Evolutionary conservation across 345 rosid genomes (phyloP).

Genomic region (Heritiera littoralis): DNA sequence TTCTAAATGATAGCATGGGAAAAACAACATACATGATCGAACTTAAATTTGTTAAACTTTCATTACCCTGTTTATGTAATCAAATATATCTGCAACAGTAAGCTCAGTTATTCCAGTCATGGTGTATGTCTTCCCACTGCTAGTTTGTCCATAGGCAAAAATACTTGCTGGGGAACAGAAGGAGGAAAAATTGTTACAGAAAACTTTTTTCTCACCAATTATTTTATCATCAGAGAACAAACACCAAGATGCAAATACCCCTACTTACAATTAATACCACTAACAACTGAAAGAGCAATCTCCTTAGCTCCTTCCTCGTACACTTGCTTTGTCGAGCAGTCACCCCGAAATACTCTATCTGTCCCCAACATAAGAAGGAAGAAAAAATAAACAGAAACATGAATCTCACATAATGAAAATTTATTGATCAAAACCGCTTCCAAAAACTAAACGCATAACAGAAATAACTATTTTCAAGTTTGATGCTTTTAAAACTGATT

Average conservation of each 20-base stretch:
- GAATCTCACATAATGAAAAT: background rate
- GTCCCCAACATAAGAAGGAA: slow-evolving; percentile 27
- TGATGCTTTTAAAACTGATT: slow-evolving; percentile 16
- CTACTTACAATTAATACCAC: slow-evolving; percentile 84
- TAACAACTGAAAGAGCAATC: slow-evolving; percentile 88
- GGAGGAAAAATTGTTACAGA: slow-evolving; percentile 6
- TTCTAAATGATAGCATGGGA: background rate
- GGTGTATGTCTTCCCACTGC: slow-evolving; percentile 99
- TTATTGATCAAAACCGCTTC: slow-evolving; percentile 10
- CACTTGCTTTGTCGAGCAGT: slow-evolving; percentile 71
- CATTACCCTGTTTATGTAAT: slow-evolving; percentile 69
- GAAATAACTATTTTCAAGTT: slow-evolving; percentile 10
- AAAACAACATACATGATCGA: slow-evolving; percentile 20
- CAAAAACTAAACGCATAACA: background rate
- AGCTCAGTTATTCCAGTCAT: slow-evolving; percentile 93
- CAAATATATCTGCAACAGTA: slow-evolving; percentile 87
- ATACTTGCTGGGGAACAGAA: slow-evolving; percentile 66
- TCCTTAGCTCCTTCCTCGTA: slow-evolving; percentile 82
- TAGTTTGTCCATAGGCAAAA: slow-evolving; percentile 98
- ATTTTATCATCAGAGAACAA: background rate
- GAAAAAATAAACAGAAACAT: slow-evolving; percentile 7
- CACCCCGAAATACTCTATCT: slow-evolving; percentile 97
- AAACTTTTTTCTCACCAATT: slow-evolving; percentile 1
- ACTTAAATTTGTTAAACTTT: slow-evolving; percentile 21
- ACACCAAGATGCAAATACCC: background rate